Evolutionary conservation across 768 basidiomycete genomes (phyloP), one percentile per base, ranked within the genome.

Genomic region (Brasilioporus rufonigricans): DNA sequence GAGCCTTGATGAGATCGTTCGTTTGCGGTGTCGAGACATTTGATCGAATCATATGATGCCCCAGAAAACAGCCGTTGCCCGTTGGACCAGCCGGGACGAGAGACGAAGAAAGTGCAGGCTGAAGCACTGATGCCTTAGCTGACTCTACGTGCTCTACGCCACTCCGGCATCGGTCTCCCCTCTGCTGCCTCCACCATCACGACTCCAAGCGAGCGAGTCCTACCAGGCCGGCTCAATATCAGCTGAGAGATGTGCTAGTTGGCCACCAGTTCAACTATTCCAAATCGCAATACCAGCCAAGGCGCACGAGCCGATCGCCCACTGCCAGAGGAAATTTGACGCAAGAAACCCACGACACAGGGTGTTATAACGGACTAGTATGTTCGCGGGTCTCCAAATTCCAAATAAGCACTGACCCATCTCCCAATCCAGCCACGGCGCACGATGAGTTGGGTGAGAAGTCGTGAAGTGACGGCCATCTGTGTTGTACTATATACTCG

Each of bases 1-100:
- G 27, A 29, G 27, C 27, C 27, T 29, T 9, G 27, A 29, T 29
- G 27, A 29, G 27, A 29, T 29, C 27, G 27, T 29, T 29, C 27
- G 9, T 29, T 29, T 9, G 27, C 27, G 27, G 9, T 29, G 19
- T 57, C 18, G 31, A 60, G 44, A 45, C 39, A 48, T 21, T 46
- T 50, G 27, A 54, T 48, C 10, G 56, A 57, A 29, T 52, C 59
- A 18, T 38, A 39, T 4, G 52, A 41, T 4, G 48, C 53, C 1
- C 52, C 59, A 21, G 56, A 49, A 32, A 60, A 60, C n/a, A 57
- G 49, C 9, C 26, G 49, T 23, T 14, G 56, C n/a, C n/a, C n/a
- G n/a, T n/a, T n/a, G n/a, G n/a, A n/a, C n/a, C n/a, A n/a, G n/a
- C n/a, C n/a, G n/a, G n/a, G n/a, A n/a, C n/a, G n/a, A n/a, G n/a